These are phyloP conservation scores for Trichoderma citrinoviride DNA, from an alignment of 2,329 filamentous ascomycete genomes.

Conservation along the genomic window DNA sequence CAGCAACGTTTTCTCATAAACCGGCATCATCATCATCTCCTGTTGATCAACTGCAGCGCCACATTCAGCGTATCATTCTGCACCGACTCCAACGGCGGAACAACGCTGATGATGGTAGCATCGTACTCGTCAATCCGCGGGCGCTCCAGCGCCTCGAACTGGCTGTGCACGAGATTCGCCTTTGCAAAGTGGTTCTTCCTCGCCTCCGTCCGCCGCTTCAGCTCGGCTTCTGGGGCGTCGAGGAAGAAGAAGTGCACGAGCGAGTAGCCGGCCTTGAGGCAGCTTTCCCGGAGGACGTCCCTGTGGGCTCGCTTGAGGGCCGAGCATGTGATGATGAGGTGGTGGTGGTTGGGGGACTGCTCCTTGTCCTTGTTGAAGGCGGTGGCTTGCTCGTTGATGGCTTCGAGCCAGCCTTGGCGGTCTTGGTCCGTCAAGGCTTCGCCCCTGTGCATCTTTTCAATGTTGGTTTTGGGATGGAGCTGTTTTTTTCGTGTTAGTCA, in stretches of 20 bases:
- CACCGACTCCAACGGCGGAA: neutral
- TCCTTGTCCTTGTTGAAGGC: neutral
- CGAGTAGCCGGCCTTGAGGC: neutral
- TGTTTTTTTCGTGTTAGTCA: neutral
- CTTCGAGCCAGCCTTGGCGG: constrained; percentile 9
- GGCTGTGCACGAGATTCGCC: constrained; percentile 9
- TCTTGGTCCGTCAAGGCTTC: neutral
- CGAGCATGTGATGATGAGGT: constrained; percentile 3
- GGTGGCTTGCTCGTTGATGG: constrained; percentile 5
- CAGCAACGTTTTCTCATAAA: too few species aligned
- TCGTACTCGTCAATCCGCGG: constrained; percentile 7
- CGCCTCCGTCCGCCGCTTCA: neutral
- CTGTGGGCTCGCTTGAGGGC: neutral
- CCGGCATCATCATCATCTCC: too few species aligned
- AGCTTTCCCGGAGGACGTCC: neutral
- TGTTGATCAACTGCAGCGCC: neutral
- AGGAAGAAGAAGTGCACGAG: constrained; percentile 6
- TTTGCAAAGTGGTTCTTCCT: constrained; percentile 4
- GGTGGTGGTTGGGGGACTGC: neutral
- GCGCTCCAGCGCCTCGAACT: neutral
- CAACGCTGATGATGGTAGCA: constrained; percentile 1
- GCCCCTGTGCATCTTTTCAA: constrained; percentile 10
- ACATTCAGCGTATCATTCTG: constrained; percentile 25
- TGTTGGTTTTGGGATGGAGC: constrained; percentile 12
- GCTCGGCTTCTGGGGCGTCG: neutral